Evolutionary conservation across 257 asterid genomes (phyloP), one percentile per base, ranked within the genome.

Genomic region (Cinchona pubescens): DNA sequence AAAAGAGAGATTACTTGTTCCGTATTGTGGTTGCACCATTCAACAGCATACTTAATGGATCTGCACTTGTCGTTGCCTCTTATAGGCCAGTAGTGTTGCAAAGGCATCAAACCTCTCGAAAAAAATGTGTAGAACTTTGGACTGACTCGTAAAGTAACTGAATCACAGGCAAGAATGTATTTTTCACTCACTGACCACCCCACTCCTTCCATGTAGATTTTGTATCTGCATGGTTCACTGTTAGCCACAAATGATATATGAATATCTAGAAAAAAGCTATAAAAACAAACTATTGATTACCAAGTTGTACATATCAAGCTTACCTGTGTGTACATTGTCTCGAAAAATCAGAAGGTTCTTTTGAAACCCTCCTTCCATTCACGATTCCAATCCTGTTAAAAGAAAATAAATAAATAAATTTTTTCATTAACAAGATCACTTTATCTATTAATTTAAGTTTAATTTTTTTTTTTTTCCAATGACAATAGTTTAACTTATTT

Each of bases 121-220:
- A 79, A 93, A 72, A 93, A 93, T 74, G 89, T 92, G 23, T 90
- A 87, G 87, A 86, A 94, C n/a, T 51, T 78, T 60, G 96, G 93
- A 59, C 81, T 83, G 48, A 94, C 87, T 8, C 88, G 65, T 10
- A 93, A 74, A 0, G 97, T 69, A 5, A 86, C 83, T 0, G 98
- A 93, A 79, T 91, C 88, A 62, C 98, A 93, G 7, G 94, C 94
- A 63, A 93, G 85, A 70, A 93, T 93, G 88, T 91, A 93, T 43
- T 94, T 94, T 81, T 91, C 97, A 66, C 97, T 90, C 67, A 89
- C 97, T 2, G 98, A 94, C 98, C 98, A 91, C 0, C 92, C 94
- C 1, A 88, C 78, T 78, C 98, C 98, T 83, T 94, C 98, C 2
- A 91, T 87, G 69, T 93, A 93, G 76, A 93, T 88, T 78, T 93